Conservation (phyloP, 129 eudicot species). For the Tagetes erecta region DNA sequence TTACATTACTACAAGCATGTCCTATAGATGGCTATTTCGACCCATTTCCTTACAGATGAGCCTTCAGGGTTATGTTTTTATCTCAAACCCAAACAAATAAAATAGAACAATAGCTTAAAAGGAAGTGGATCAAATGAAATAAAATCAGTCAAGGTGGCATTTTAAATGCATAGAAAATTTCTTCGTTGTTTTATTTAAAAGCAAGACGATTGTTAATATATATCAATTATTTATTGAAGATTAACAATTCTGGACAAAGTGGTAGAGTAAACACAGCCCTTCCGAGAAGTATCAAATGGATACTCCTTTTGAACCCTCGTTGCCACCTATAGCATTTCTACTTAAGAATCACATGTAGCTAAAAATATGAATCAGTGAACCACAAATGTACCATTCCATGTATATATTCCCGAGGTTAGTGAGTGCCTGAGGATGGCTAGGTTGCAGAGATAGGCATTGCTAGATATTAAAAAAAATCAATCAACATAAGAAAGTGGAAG, state of each 20-base stretch:
- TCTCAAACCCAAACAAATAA: not conserved
- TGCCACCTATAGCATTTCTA: not conserved
- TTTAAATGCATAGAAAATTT: conserved; percentile 1
- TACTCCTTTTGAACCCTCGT: not conserved
- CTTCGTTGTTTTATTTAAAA: not conserved
- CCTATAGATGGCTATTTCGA: not conserved
- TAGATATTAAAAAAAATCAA: conserved; percentile 28
- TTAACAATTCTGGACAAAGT: not conserved
- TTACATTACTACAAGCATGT: not conserved
- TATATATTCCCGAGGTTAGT: conserved; percentile 96
- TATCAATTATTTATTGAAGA: not conserved
- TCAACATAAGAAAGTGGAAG: conserved; percentile 1
- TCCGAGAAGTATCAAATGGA: not conserved
- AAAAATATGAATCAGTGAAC: not conserved
- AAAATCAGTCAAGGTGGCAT: not conserved
- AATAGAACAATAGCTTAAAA: conserved; percentile 1
- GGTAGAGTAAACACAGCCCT: not conserved
- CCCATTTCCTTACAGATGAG: not conserved
- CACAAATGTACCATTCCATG: conserved; percentile 78
- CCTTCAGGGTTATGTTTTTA: not conserved
- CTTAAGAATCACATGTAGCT: conserved; percentile 3
- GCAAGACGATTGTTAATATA: not conserved
- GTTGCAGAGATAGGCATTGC: conserved; percentile 96
- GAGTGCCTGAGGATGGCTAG: conserved; percentile 94
- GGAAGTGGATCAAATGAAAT: not conserved